Base-by-base conservation (phyloP, 108 stramenopile species). In the Skeletonema marinoi region DNA sequence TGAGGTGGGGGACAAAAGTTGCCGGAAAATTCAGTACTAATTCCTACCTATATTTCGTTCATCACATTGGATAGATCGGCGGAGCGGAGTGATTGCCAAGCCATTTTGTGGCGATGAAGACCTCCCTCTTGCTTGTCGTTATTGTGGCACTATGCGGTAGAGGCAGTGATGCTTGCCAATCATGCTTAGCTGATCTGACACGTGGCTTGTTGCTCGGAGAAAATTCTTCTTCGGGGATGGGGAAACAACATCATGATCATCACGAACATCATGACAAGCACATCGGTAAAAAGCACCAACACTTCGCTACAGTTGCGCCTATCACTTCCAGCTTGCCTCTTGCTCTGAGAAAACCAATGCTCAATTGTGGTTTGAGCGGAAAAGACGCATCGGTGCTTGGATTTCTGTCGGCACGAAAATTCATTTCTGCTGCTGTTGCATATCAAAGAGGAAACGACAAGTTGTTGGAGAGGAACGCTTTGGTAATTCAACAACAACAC, bases 111-210 rank as follows among this genome's bases (percentile, higher is more conserved):
- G 6, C 50, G 4, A 56, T 56, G 54, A 56, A 56, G 54, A 7
- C 25, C 25, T 29, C 2, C 25, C 0, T 56, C 54, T 19, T 56
- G 4, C 8, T 56, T 3, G n/a, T 17, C 25, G 9, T 56, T 10
- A 29, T 56, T 25, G 21, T 25, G 54, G 54, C 54, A 56, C 54
- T 56, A 6, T 56, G 6, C 25, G 19, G 54, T 25, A 25, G 17
- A 10, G 54, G 54, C 35, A 32, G 32, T 50, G 71, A 60, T 42
- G 78, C 78, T 4, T 79, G 78, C 78, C 71, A 73, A 48, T 79
- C 71, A 50, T 79, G 78, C 39, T 46, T 79, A 9, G 14, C 66
- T 1, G 63, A 79, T 9, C 16, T 72, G 11, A 66, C 66, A 25
- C 54, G 54, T 56, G 54, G 54, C 9, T 29, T 56, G 25, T 0